Percentiles rank a stretch among this genome's conserved stretches.
Evolutionary conservation across 2,329 filamentous ascomycete genomes (phyloP).

Genomic region (Colletotrichum camelliae): DNA sequence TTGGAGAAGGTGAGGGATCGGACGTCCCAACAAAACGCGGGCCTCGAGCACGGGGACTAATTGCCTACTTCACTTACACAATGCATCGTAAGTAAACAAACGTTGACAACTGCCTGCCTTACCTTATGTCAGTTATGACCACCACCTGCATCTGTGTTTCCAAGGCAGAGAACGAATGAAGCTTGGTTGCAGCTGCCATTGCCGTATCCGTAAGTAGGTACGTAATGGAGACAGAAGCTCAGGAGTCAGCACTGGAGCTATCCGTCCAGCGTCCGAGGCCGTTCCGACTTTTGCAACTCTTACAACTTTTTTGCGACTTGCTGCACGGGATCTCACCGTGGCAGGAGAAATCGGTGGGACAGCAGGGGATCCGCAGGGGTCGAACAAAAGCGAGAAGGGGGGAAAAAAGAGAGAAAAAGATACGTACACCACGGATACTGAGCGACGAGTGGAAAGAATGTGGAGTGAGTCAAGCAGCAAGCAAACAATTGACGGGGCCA

Average conservation of each 20-base stretch:
- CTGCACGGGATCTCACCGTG: neutral
- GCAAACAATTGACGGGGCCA: neutral
- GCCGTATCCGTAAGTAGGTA: neutral
- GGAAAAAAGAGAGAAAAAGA: neutral
- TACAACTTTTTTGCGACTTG: neutral
- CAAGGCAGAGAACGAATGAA: neutral
- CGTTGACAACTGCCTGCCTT: neutral
- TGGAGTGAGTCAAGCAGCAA: constrained; percentile 4
- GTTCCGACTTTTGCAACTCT: neutral
- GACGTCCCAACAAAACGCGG: constrained; percentile 14
- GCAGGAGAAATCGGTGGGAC: neutral
- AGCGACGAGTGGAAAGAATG: neutral
- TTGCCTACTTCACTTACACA: neutral
- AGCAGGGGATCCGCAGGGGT: neutral
- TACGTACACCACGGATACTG: neutral
- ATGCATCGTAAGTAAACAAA: neutral
- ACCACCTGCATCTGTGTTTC: neutral
- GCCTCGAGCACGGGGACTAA: neutral
- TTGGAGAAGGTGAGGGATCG: constrained; percentile 7
- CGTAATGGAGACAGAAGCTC: neutral
- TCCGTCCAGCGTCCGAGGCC: neutral
- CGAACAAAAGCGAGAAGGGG: neutral
- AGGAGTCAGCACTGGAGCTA: neutral
- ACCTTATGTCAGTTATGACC: neutral
- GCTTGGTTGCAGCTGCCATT: neutral